Percentiles rank a stretch among this genome's conserved stretches.
phyloP scores from a whole-genome alignment of 192 early-diverging fungal genomes.

The Umbelopsis ramanniana region DNA sequence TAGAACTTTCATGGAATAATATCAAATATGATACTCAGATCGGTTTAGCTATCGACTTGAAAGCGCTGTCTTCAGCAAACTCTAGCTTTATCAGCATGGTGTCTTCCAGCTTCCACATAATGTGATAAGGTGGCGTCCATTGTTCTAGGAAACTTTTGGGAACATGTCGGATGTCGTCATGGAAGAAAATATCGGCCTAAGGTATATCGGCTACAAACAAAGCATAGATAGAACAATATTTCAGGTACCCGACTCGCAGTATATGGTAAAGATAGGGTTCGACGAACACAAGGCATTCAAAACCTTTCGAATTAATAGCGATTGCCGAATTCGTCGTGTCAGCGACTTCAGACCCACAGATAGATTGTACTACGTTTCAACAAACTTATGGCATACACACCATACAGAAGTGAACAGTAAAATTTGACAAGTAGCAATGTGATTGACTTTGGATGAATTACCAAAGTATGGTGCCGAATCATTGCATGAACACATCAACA shows the following conservation, averaged over 20 bases:
- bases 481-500: no score
- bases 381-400: neutral
- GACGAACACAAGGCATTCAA: neutral
- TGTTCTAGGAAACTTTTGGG: neutral
- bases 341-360: neutral
- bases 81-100: no score
- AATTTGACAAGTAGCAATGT: no score
- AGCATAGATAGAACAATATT: neutral
- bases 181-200: neutral
- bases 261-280: conserved; percentile 3
- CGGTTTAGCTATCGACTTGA: no score
- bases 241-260: conserved; percentile 18
- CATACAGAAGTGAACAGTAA: no score
- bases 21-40: no score
- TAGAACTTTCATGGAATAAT: no score
- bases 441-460: no score
- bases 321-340: neutral
- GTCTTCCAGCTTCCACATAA: neutral
- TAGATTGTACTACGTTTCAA: neutral
- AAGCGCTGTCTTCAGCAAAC: no score
- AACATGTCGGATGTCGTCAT: neutral
- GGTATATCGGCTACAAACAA: neutral
- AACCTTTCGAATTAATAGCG: neutral
- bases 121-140: neutral
- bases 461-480: no score